phyloP scores from a whole-genome alignment of 805 yeast species.

The Yamadazyma endophytica region DNA sequence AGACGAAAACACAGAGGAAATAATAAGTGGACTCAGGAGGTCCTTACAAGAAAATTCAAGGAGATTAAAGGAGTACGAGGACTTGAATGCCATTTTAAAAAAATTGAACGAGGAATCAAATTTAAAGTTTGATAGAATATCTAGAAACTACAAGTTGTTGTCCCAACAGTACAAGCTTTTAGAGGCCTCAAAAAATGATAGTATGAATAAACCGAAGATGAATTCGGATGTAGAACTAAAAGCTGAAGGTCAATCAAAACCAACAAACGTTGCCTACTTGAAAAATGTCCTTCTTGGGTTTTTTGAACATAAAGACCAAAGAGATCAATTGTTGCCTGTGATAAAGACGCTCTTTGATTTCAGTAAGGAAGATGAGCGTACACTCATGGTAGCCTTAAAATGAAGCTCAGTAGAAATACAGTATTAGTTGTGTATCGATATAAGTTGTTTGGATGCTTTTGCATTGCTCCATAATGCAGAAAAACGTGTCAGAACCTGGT shows the following conservation, averaged over 20 bases:
- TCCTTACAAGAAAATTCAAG: constrained; percentile 49
- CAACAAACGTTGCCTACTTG: constrained; percentile 57
- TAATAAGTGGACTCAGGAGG: constrained; percentile 44
- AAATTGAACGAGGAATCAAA: constrained; percentile 63
- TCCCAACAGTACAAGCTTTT: constrained; percentile 53
- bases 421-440: too few relatives aligned
- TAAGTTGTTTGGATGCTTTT: too few relatives aligned
- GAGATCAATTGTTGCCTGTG: constrained; percentile 82
- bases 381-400: constrained; percentile 56
- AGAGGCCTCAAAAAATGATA: constrained; percentile 22
- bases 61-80: constrained; percentile 54
- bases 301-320: constrained; percentile 88
- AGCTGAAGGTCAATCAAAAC: constrained; percentile 10
- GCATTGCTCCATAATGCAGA: too few relatives aligned
- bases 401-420: constrained; percentile 14
- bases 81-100: constrained; percentile 49
- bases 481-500: too few relatives aligned
- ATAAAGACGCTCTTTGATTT: constrained; percentile 69
- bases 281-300: constrained; percentile 90
- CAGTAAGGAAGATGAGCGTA: constrained; percentile 66
- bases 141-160: constrained; percentile 65
- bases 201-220: background rate
- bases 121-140: constrained; percentile 60
- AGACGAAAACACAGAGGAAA: constrained; percentile 20
- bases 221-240: background rate